Evolutionary conservation across 1,284 basidiomycete genomes (phyloP).

Genomic region (Testicularia cyperi): DNA sequence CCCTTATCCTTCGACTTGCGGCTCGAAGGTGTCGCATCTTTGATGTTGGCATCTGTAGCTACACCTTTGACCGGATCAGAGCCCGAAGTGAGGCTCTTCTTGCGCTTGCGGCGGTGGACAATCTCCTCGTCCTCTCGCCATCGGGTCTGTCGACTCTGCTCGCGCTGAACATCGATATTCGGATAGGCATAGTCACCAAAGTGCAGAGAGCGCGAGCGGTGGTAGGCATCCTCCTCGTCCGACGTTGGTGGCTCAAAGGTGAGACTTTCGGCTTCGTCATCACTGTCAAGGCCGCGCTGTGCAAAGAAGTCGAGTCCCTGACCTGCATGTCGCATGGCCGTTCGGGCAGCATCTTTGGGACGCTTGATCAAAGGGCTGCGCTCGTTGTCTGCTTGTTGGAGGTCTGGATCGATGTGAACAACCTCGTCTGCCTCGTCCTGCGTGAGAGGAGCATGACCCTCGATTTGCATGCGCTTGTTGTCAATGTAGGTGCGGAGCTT

Average conservation of each 20-base stretch:
- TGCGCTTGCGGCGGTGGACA: conserved; percentile 31
- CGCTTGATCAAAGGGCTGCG: conserved; percentile 15
- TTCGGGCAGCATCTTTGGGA: conserved; percentile 14
- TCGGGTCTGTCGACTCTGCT: conserved; percentile 59
- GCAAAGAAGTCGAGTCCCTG: conserved; percentile 37
- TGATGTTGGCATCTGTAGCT: no score
- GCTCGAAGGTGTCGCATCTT: no score
- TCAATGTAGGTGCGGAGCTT: conserved; percentile 63
- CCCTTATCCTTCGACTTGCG: conserved; percentile 19
- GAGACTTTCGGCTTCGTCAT: conserved; percentile 64
- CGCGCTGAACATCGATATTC: conserved; percentile 78
- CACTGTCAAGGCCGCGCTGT: conserved; percentile 46
- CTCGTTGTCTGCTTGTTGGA: conserved; percentile 59
- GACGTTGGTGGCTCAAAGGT: conserved; percentile 69
- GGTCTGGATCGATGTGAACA: conserved; percentile 66
- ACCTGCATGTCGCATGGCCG: conserved; percentile 23
- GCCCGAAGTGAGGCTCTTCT: no score
- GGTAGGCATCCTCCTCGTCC: conserved; percentile 71
- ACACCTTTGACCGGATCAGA: no score
- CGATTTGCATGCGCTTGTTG: conserved; percentile 64
- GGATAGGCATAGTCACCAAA: conserved; percentile 94
- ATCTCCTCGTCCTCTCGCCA: conserved; percentile 42
- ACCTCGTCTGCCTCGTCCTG: conserved; percentile 69
- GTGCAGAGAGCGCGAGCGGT: conserved; percentile 71
- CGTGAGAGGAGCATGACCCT: conserved; percentile 76